phyloP scores from a whole-genome alignment of 176 grass and related monocot species.

The Oryza punctata region DNA sequence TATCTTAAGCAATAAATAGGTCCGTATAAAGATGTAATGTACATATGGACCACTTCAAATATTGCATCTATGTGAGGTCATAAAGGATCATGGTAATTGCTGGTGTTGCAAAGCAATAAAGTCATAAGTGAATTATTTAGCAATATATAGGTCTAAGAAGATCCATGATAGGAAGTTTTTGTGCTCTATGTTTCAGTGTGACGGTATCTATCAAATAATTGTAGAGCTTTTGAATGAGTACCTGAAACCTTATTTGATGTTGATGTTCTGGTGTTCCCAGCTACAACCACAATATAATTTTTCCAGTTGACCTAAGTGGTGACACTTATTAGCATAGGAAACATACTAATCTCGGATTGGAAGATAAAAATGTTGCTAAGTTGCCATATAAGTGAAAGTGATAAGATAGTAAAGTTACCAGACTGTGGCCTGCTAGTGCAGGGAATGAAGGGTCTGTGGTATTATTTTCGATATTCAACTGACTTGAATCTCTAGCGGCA shows the following conservation, averaged over 20 bases:
- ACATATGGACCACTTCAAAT: background rate
- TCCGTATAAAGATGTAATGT: background rate
- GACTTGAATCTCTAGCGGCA: constrained; percentile 46
- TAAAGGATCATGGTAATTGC: background rate
- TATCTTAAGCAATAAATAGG: background rate
- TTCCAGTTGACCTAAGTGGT: constrained; percentile 75
- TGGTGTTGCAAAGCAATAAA: background rate
- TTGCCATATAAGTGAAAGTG: background rate
- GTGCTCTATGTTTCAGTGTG: background rate
- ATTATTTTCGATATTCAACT: constrained; percentile 50
- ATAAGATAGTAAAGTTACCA: constrained; percentile 50
- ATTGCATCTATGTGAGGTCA: background rate
- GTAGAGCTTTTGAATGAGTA: constrained; percentile 29
- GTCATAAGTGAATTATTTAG: background rate
- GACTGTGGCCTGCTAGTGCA: constrained; percentile 71
- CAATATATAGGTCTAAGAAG: background rate
- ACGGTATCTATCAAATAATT: constrained; percentile 6
- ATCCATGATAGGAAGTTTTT: background rate
- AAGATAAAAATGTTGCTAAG: background rate
- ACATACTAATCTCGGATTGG: background rate
- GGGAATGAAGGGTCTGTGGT: constrained; percentile 49
- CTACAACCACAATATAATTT: constrained; percentile 73
- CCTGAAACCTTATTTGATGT: constrained; percentile 74
- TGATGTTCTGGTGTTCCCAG: constrained; percentile 65
- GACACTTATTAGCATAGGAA: constrained; percentile 21